Base-by-base conservation (phyloP, 2,329 filamentous ascomycete species). In the Fusarium cyanostomum region DNA sequence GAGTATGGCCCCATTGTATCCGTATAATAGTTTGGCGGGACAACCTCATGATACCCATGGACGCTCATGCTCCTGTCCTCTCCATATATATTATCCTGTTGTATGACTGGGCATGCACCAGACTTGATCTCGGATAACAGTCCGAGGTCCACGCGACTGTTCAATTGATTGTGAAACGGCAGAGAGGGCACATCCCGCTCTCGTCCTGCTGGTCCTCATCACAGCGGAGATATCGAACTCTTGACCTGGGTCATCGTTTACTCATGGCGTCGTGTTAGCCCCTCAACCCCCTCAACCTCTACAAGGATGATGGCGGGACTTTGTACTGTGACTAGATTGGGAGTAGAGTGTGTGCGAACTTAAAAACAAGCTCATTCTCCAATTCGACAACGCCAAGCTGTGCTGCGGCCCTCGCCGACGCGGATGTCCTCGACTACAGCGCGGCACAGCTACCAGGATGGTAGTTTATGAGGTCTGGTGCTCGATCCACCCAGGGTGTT, bases 1-100 rank as follows among this genome's bases (percentile, higher is more conserved):
- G 16, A 24, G 33, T 21, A 38, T 48, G 21, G 21, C 33, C n/a
- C 35, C 34, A 42, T 41, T 16, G 26, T 31, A 54, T 64, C 39
- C 70, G 64, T 71, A 70, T 45, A 65, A 57, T 71, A 68, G 42
- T 54, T 53, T 70, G 60, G 57, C 37, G 45, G 67, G 59, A 59
- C 21, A 64, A 62, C 55, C 52, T 69, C 52, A 69, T 64, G 69
- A 71, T 71, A 71, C 69, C 69, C 68, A 71, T 41, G 59, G 33
- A 67, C 59, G 21, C 50, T 50, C 34, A 58, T 56, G 51, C 49
- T 18, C 34, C 50, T 31, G 24, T 39, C 46, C 27, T 28, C 13
- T 38, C 15, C 35, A 13, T 48, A 27, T 37, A 35, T 9, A 42
- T 37, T 13, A 27, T 30, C 18, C 9, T 11, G 10, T 28, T 34